phyloP scores from a whole-genome alignment of 2,329 filamentous ascomycete genomes.

The Nemania serpens region DNA sequence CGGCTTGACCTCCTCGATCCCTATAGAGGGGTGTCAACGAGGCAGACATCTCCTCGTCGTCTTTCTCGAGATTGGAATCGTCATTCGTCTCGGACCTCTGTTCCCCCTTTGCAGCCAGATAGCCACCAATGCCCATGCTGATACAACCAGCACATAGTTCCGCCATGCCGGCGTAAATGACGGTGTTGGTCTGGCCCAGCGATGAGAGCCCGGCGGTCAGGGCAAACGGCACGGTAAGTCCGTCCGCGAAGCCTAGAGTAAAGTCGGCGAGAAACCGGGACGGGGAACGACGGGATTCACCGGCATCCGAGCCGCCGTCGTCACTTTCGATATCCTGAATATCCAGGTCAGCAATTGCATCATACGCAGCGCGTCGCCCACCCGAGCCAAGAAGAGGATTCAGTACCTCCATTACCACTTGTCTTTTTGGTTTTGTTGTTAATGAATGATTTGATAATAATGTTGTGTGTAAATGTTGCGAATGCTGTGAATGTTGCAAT shows the following conservation, averaged over 20 bases:
- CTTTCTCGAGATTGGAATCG: conserved; percentile 1
- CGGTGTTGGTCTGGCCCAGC: conserved; percentile 66
- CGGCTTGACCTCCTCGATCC: neutral
- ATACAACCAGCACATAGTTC: conserved; percentile 78
- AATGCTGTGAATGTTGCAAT: neutral
- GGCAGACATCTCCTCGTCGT: conserved; percentile 45
- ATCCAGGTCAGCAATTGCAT: conserved; percentile 21
- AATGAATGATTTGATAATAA: neutral
- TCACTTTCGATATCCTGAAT: conserved; percentile 4
- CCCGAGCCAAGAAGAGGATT: conserved; percentile 15
- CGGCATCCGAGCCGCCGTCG: neutral
- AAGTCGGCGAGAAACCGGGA: conserved; percentile 60
- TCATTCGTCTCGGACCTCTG: conserved; percentile 20
- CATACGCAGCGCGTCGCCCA: conserved; percentile 26
- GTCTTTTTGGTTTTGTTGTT: neutral
- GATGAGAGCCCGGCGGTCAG: conserved; percentile 74
- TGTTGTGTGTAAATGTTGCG: no score
- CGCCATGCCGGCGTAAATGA: conserved; percentile 73
- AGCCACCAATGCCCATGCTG: conserved; percentile 77
- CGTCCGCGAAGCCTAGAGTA: conserved; percentile 78
- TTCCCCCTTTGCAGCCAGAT: conserved; percentile 68
- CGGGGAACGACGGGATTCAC: conserved; percentile 1
- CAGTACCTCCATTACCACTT: conserved; percentile 13
- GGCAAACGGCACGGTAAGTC: conserved; percentile 79
- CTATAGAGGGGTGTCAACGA: no score